Conservation (phyloP, 805 yeast species). For the Jamesozyma lodderae region DNA sequence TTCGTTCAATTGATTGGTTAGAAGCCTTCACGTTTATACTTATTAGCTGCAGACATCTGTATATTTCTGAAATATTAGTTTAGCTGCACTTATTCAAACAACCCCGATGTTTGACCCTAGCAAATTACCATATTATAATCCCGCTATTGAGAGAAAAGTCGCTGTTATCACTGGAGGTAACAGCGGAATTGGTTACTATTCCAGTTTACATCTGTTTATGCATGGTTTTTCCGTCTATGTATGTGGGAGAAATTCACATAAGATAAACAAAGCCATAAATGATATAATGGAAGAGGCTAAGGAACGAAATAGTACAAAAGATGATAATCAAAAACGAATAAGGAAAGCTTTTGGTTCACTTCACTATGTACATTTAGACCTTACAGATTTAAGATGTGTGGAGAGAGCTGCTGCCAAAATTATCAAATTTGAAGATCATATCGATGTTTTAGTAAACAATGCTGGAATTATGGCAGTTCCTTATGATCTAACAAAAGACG, state of each 20-base stretch:
- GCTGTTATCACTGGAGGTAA: conserved; percentile 78
- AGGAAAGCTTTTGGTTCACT: conserved; percentile 39
- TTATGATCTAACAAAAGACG: conserved; percentile 50
- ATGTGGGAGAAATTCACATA: conserved; percentile 55
- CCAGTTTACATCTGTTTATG: conserved; percentile 63
- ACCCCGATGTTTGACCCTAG: conserved; percentile 39
- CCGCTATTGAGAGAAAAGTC: conserved; percentile 44
- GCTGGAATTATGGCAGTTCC: conserved; percentile 82
- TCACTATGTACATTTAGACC: conserved; percentile 45
- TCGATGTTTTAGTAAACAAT: conserved; percentile 62
- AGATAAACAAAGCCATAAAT: conserved; percentile 49
- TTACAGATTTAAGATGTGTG: conserved; percentile 39
- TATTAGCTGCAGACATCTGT: too few relatives aligned
- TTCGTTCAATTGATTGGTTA: too few relatives aligned
- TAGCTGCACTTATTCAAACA: too few relatives aligned
- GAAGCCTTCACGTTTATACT: too few relatives aligned
- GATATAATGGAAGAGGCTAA: conserved; percentile 49
- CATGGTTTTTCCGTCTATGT: conserved; percentile 73
- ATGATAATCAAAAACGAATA: conserved; percentile 1
- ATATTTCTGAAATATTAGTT: too few relatives aligned
- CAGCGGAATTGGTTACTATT: conserved; percentile 71
- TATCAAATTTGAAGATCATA: conserved; percentile 35
- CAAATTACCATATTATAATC: conserved; percentile 53
- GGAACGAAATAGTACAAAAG: conserved; percentile 8
- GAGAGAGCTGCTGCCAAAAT: conserved; percentile 42